These are phyloP conservation scores for Backusella australiensis DNA, from an alignment of 192 early-diverging fungal genomes.

Conservation along the genomic window DNA sequence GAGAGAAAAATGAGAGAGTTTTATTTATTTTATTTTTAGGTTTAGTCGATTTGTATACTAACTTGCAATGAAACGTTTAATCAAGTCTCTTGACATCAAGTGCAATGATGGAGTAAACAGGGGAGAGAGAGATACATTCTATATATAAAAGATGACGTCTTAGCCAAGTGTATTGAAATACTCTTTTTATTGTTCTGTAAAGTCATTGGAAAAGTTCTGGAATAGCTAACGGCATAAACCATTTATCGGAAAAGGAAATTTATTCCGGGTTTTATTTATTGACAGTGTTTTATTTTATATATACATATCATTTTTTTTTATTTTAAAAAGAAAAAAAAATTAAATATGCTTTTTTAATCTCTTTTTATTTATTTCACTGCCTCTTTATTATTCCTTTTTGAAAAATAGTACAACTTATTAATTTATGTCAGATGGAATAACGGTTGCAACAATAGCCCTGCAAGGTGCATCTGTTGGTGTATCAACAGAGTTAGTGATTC, in stretches of 20 bases:
- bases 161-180: background rate
- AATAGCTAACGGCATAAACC: background rate
- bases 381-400: background rate
- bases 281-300: background rate
- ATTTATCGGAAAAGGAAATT: conserved; percentile 1
- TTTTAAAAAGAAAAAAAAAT: too few species aligned
- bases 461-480: conserved; percentile 1
- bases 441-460: background rate
- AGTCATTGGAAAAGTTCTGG: background rate
- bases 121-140: too few species aligned
- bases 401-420: background rate
- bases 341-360: background rate
- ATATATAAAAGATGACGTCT: background rate
- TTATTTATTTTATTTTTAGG: too few species aligned
- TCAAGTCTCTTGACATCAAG: too few species aligned
- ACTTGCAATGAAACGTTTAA: too few species aligned
- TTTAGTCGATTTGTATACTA: too few species aligned
- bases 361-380: background rate
- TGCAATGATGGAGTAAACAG: too few species aligned
- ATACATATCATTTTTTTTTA: too few species aligned
- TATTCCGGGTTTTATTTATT: background rate
- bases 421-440: background rate
- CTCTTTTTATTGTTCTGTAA: background rate
- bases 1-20: too few species aligned
- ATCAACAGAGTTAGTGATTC: background rate